Conservation (phyloP, 768 basidiomycete species). For the Leccinum uliginosum region DNA sequence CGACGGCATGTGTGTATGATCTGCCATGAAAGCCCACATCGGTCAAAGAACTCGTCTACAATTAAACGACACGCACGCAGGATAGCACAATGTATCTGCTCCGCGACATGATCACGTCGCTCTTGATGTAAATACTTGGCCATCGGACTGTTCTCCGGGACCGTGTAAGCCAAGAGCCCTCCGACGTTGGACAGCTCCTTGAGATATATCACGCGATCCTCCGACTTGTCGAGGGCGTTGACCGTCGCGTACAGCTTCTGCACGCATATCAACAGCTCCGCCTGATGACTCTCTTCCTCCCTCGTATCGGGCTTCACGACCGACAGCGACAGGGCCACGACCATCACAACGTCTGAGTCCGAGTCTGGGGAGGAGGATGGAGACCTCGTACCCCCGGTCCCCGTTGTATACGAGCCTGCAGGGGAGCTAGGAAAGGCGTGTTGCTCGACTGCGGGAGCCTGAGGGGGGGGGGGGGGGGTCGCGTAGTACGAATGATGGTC, state of each 20-base stretch:
- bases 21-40: slow-evolving; percentile 29
- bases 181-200: slow-evolving; percentile 72
- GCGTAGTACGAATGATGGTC: slow-evolving; percentile 26
- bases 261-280: slow-evolving; percentile 50
- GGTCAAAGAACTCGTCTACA: slow-evolving; percentile 2
- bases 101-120: slow-evolving; percentile 77
- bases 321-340: neutral
- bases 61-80: slow-evolving; percentile 50
- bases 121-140: slow-evolving; percentile 71
- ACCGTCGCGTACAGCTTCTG: slow-evolving; percentile 67
- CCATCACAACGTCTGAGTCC: slow-evolving; percentile 10
- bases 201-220: slow-evolving; percentile 57
- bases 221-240: slow-evolving; percentile 47
- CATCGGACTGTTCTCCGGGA: slow-evolving; percentile 74
- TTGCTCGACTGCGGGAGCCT: slow-evolving; percentile 15
- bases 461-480: slow-evolving; percentile 16
- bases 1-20: slow-evolving; percentile 44
- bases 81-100: slow-evolving; percentile 85
- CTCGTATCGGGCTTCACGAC: slow-evolving; percentile 18
- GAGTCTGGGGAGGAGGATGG: neutral
- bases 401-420: slow-evolving; percentile 18
- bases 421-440: slow-evolving; percentile 21
- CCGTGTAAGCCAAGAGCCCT: slow-evolving; percentile 77
- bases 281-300: slow-evolving; percentile 39
- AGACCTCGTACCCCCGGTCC: slow-evolving; percentile 5